Evolutionary conservation across 2,329 filamentous ascomycete species (phyloP), one percentile per base, ranked within the genome.

Genomic region (Cercospora brassicicola): DNA sequence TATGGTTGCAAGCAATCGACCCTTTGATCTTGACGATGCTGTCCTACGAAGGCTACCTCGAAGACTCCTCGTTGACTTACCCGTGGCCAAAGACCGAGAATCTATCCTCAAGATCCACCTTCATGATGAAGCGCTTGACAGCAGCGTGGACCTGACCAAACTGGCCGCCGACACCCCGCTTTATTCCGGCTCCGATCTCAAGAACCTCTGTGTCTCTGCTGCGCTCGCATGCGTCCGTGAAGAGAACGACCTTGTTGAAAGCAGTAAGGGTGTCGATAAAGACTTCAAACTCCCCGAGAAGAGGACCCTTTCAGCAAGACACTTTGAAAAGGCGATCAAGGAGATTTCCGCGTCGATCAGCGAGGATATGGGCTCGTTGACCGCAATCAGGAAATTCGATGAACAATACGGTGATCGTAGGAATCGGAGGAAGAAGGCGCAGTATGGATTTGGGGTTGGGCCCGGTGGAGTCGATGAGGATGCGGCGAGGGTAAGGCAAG

Each of bases 1-100:
- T 79, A 97, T 99, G 93, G 93, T 98, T 0, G 94, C 95, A 30
- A 98, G 94, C 8, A 98, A 99, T 79, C 86, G 94, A 9, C 95
- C 95, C 0, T 97, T 96, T 76, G 95, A 98, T 76, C 87, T 99
- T 0, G 95, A 99, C 75, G 92, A 95, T 74, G 92, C 92, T 9
- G 91, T 95, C 9, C 84, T 95, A 56, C 86, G 92, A n/a, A 86
- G 91, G 11, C 82, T 94, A 23, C 91, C 91, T 1, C 84, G 91
- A 64, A 87, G 90, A 51, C 82, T 94, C 39, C 84, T 94, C 0
- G 87, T 94, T 48, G 91, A 94, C 76, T 82, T 94, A 5, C 91
- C 91, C 0, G 83, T 89, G 1, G 84, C 89, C 71, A 79, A 82
- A 3, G 91, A 92, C 78, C 84, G 90, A 28, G 84, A 87, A 33